Evolutionary conservation across 805 yeast genomes (phyloP), one percentile per base, ranked within the genome.

Genomic region (Saccharomyces jurei): DNA sequence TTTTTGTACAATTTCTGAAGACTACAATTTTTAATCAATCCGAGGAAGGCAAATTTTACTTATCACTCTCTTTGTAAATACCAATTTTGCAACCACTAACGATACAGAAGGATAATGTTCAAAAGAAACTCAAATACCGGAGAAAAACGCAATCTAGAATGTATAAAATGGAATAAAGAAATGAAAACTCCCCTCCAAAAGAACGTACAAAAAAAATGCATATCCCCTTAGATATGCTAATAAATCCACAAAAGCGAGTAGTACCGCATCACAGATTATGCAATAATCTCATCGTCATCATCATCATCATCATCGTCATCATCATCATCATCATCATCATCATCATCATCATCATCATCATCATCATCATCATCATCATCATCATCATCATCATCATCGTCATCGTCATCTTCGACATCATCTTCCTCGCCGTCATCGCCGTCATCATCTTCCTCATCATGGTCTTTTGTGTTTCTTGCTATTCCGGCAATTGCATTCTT

Each of bases 161-260:
- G 31, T 29, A 29, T 8, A 29, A 10, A 29, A 31, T 31, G 17
- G 13, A 31, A 31, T 31, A 14, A 31, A 31, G 13, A 13, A 13
- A 14, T 13, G 14, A 13, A 31, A 31, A 31, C 36, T 31, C n/a
- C 17, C 8, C 17, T 13, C 4, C 17, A 31, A 49, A n/a, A 4
- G 29, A 29, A 31, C 26, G n/a, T 29, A 1, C 22, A 30, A 54
- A 49, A 41, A 46, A 47, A 52, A 41, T 56, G 57, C 58, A 31
- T 13, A 31, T 14, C n/a, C 1, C 14, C 17, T 14, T 31, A 31
- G 6, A 13, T n/a, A 31, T 13, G 36, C 13, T 31, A 31, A 4
- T 14, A 14, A 6, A 5, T 14, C 36, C 8, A 14, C 17, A 31
- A 13, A 31, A 31, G 14, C 36, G 8, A 31, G 6, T 29, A 31